Conservation (phyloP, 192 early-diverging fungal species). For the Coemansia biformis region DNA sequence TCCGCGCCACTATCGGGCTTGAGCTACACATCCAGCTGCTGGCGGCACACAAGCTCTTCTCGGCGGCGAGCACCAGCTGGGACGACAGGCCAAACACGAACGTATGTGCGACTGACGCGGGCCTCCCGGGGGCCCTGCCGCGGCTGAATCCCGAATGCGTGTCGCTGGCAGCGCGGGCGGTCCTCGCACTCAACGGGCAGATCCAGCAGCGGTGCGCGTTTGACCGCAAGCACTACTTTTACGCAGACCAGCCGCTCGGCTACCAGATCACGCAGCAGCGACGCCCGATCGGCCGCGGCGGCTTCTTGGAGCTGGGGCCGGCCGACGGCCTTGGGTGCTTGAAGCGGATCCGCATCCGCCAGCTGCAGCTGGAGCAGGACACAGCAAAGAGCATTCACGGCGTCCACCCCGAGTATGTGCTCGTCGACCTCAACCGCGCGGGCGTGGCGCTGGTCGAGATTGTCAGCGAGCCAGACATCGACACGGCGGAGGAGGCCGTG, state of each 20-base stretch:
- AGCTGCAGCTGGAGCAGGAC: constrained; percentile 91
- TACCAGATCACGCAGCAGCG: constrained; percentile 94
- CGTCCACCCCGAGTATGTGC: constrained; percentile 51
- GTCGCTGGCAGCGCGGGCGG: constrained; percentile 63
- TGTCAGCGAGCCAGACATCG: constrained; percentile 82
- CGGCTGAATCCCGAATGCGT: constrained; percentile 71
- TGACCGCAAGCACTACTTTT: constrained; percentile 96
- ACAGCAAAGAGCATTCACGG: constrained; percentile 79
- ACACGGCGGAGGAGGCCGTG: constrained; percentile 69
- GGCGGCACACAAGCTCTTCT: constrained; percentile 79
- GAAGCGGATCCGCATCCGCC: constrained; percentile 61
- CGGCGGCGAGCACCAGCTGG: constrained; percentile 48
- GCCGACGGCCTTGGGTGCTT: constrained; percentile 58
- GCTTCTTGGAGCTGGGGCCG: constrained; percentile 53
- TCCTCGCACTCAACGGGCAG: constrained; percentile 62
- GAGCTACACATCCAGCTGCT: constrained; percentile 86
- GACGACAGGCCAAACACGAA: constrained; percentile 65
- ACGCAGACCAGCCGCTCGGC: constrained; percentile 84
- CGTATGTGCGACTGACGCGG: constrained; percentile 71
- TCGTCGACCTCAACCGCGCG: constrained; percentile 82
- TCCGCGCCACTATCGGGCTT: constrained; percentile 76
- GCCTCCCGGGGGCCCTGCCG: constrained; percentile 82
- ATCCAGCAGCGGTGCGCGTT: constrained; percentile 67
- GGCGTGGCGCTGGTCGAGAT: constrained; percentile 88
- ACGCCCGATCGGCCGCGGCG: constrained; percentile 73